Percentiles rank a stretch among this genome's conserved stretches.
These are phyloP conservation scores for Penicillium thymicola DNA, from an alignment of 2,329 filamentous ascomycete species.

Conservation along the genomic window DNA sequence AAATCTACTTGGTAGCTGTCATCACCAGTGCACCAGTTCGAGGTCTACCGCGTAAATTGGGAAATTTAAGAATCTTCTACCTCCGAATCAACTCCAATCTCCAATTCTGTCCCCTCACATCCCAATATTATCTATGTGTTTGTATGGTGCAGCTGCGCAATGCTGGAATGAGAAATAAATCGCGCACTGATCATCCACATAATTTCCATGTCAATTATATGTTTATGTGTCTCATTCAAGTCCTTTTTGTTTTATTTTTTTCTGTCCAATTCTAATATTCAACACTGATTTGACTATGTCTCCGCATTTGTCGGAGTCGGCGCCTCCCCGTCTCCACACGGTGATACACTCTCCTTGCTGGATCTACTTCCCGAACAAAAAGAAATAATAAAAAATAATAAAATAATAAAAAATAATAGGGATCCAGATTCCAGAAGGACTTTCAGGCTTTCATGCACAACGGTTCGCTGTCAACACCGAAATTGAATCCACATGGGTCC, in stretches of 20 bases:
- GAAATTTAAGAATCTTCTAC: background rate
- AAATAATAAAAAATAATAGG: slow-evolving; percentile 13
- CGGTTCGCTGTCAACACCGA: slow-evolving; percentile 30
- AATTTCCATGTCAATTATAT: background rate
- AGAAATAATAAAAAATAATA: slow-evolving; percentile 16
- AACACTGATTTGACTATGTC: slow-evolving; percentile 3
- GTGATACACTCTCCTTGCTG: slow-evolving; percentile 18
- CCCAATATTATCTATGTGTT: background rate
- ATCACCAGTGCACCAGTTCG: slow-evolving; percentile 8
- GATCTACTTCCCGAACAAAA: slow-evolving; percentile 21
- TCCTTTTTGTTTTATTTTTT: no score
- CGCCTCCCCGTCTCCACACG: slow-evolving; percentile 17
- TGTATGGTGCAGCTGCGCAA: background rate
- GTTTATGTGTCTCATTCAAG: slow-evolving; percentile 4
- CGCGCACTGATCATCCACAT: background rate
- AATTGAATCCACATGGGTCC: slow-evolving; percentile 20
- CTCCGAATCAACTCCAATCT: background rate
- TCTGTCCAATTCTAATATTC: background rate
- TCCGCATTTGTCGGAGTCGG: slow-evolving; percentile 18
- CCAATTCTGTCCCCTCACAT: slow-evolving; percentile 1
- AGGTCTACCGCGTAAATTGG: slow-evolving; percentile 19
- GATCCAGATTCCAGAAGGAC: slow-evolving; percentile 21
- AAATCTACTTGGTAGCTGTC: slow-evolving; percentile 6
- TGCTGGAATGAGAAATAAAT: slow-evolving; percentile 7
- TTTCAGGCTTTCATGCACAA: slow-evolving; percentile 12